Evolutionary conservation across 228 moss, liverwort and hornwort genomes (phyloP).

Genomic region (Sphagnum fallax): DNA sequence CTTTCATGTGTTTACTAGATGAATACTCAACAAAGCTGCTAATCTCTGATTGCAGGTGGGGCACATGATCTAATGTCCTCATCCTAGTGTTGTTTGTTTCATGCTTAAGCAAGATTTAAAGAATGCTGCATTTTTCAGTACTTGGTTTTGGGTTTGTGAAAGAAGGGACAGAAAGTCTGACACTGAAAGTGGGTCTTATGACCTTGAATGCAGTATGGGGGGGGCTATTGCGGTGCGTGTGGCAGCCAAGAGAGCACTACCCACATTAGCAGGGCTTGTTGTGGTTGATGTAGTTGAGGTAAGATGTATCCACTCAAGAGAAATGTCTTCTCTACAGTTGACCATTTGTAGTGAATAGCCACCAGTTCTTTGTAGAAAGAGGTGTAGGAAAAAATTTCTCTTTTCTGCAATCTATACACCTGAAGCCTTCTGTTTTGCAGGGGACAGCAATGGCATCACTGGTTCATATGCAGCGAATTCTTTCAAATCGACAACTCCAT

Average conservation of each 20-base stretch:
- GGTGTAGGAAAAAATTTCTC: too few relatives aligned
- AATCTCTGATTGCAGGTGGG: background rate
- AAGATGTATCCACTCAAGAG: background rate
- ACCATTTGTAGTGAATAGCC: too few relatives aligned
- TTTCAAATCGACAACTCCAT: constrained; percentile 80
- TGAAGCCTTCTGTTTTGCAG: constrained; percentile 23
- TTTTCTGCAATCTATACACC: too few relatives aligned
- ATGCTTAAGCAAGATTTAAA: too few relatives aligned
- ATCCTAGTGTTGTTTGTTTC: too few relatives aligned
- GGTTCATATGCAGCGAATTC: constrained; percentile 89
- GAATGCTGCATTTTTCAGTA: too few relatives aligned
- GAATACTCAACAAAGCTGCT: background rate
- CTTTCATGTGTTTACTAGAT: background rate
- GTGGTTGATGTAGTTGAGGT: constrained; percentile 99
- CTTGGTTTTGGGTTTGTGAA: background rate
- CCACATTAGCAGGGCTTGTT: constrained; percentile 83
- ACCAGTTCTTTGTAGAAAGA: too few relatives aligned
- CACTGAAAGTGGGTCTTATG: constrained; percentile 2
- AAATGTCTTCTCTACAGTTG: too few relatives aligned
- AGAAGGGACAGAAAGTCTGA: background rate
- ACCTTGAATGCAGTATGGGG: constrained; percentile 79
- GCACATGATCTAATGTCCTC: constrained; percentile 1
- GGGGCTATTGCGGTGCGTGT: constrained; percentile 94
- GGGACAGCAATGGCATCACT: constrained; percentile 97
- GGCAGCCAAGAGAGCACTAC: constrained; percentile 71